These are phyloP conservation scores for Linnemannia schmuckeri DNA, from an alignment of 192 early-diverging fungal genomes.

Conservation along the genomic window DNA sequence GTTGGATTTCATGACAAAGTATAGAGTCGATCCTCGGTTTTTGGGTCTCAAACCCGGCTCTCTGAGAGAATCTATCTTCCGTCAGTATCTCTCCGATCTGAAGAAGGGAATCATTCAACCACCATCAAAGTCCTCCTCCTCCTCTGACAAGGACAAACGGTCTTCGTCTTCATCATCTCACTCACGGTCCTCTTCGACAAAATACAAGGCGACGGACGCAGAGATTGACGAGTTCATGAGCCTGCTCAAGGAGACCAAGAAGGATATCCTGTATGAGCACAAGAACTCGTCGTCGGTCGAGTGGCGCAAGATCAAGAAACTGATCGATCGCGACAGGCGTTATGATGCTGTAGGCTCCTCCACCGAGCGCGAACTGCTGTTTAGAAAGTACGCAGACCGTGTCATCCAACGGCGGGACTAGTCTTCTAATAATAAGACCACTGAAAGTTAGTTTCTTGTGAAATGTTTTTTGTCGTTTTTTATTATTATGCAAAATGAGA, in stretches of 20 bases:
- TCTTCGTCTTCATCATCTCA: conserved; percentile 13
- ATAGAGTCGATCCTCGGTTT: conserved; percentile 75
- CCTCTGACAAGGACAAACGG: conserved; percentile 4
- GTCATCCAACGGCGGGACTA: conserved; percentile 50
- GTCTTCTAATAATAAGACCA: neutral
- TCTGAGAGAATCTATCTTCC: conserved; percentile 73
- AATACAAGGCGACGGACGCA: conserved; percentile 56
- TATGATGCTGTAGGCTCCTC: conserved; percentile 75
- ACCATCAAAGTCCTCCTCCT: conserved; percentile 1
- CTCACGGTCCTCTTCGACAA: conserved; percentile 20
- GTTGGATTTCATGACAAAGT: conserved; percentile 82
- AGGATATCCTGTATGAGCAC: conserved; percentile 62
- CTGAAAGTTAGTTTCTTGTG: neutral
- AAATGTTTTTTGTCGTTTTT: conserved; percentile 10
- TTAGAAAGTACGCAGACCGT: conserved; percentile 69
- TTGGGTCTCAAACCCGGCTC: conserved; percentile 66
- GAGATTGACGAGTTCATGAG: conserved; percentile 69
- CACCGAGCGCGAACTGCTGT: conserved; percentile 76
- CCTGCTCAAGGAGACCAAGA: conserved; percentile 68
- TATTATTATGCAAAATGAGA: conserved; percentile 7
- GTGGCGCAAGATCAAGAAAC: conserved; percentile 75
- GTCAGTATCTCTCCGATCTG: conserved; percentile 70
- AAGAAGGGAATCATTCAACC: conserved; percentile 53
- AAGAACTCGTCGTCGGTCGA: conserved; percentile 61
- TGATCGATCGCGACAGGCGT: conserved; percentile 75